phyloP scores from a whole-genome alignment of 495 filamentous ascomycete genomes.

The Penicillium argentinense region DNA sequence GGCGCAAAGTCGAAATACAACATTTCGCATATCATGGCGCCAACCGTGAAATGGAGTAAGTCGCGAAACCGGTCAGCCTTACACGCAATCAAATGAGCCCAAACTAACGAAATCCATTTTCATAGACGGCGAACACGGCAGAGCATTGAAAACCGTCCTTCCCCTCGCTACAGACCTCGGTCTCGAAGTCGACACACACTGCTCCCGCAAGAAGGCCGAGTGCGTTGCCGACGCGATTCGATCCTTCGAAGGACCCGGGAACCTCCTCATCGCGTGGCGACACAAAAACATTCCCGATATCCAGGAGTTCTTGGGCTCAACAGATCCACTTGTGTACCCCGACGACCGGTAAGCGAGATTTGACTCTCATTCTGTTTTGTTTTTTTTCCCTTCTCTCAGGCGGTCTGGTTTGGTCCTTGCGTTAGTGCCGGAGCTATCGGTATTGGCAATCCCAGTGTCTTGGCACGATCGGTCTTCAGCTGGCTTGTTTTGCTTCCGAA shows the following conservation, averaged over 20 bases:
- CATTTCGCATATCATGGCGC: conserved; percentile 50
- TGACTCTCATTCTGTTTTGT: too few relatives aligned
- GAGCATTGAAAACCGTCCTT: conserved; percentile 49
- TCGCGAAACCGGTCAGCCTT: background rate
- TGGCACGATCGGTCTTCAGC: background rate
- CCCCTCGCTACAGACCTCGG: conserved; percentile 50
- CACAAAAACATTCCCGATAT: conserved; percentile 25
- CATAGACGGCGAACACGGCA: conserved; percentile 42
- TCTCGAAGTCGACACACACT: conserved; percentile 43
- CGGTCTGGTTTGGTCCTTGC: too few relatives aligned
- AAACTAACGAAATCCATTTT: too few relatives aligned
- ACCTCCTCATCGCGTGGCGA: conserved; percentile 37
- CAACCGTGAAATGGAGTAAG: conserved; percentile 31
- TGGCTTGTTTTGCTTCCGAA: background rate
- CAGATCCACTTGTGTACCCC: conserved; percentile 23
- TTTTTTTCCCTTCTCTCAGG: background rate
- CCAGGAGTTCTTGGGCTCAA: conserved; percentile 17
- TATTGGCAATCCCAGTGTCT: background rate
- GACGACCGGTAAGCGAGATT: conserved; percentile 26
- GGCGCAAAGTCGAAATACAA: conserved; percentile 40
- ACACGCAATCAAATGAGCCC: too few relatives aligned
- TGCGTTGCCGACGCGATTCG: conserved; percentile 25
- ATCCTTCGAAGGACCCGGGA: conserved; percentile 23
- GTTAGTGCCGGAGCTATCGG: background rate
- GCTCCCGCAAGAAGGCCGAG: conserved; percentile 24